These are phyloP conservation scores for Francoa sonchifolia DNA, from an alignment of 441 rosid genomes.

Conservation along the genomic window DNA sequence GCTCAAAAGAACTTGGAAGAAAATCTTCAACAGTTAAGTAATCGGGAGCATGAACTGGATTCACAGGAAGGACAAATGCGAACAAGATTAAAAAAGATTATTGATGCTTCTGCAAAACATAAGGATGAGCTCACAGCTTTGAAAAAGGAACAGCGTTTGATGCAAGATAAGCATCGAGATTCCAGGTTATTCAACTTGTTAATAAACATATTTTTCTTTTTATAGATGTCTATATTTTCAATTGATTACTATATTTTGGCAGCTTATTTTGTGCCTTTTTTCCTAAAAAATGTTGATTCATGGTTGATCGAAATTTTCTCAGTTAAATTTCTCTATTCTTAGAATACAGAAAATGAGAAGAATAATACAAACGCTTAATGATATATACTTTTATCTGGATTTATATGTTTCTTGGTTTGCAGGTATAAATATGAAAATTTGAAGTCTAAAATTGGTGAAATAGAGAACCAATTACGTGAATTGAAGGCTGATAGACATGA, in stretches of 20 bases:
- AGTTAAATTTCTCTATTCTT: too few relatives aligned
- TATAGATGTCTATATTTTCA: neutral
- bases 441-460: conserved; percentile 67
- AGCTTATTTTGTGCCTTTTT: too few relatives aligned
- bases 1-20: conserved; percentile 87
- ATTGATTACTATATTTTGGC: conserved; percentile 2
- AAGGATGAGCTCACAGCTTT: conserved; percentile 52
- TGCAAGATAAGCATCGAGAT: conserved; percentile 70
- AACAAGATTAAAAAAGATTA: conserved; percentile 48
- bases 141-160: conserved; percentile 49
- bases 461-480: conserved; percentile 84
- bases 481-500: conserved; percentile 89
- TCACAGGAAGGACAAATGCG: conserved; percentile 72
- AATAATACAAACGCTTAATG: too few relatives aligned
- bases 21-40: conserved; percentile 79
- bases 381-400: too few relatives aligned
- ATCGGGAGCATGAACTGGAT: conserved; percentile 64
- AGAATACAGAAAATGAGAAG: too few relatives aligned
- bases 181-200: conserved; percentile 43
- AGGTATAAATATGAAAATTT: conserved; percentile 66
- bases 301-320: too few relatives aligned
- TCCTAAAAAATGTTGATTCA: too few relatives aligned
- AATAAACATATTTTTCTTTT: conserved; percentile 5
- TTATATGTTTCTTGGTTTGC: too few relatives aligned
- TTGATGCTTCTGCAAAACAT: conserved; percentile 45